Base-by-base conservation (phyloP, 2,329 filamentous ascomycete genomes). In the Erysiphe pisi region DNA sequence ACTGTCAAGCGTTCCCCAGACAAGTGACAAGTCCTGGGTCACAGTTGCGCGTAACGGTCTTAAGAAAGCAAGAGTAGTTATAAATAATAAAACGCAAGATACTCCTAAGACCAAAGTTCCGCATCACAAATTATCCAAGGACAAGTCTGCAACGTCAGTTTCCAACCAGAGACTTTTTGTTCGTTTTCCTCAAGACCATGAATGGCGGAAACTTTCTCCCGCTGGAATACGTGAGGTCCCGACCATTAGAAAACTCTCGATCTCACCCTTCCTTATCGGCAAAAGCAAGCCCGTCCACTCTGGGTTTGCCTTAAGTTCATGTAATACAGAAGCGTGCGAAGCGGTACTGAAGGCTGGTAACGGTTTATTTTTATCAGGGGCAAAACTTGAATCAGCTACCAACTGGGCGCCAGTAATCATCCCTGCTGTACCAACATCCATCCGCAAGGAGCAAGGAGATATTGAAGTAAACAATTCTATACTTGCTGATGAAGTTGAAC, bases 301-400 rank as follows among this genome's bases (percentile, higher is more conserved):
- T 6, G 58, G 58, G 4, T 65, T 65, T 65, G 58, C 58, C 28
- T 4, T 65, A 65, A 65, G 22, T 8, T 11, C 58, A 6, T 65
- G 58, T 65, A 65, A 8, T 25, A 65, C 22, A n/a, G 58, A 65
- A 31, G 58, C 58, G 9, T 11, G 58, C 22, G 58, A 65, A 65
- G 58, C 14, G 9, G 4, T 65, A n/a, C 22, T 65, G 12, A 65
- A 65, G 28, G 58, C 58, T 2, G 58, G 20, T 40, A 71, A 71
- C 43, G 65, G 65, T 2, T 16, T 71, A 22, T 71, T 71, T 45
- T 45, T 71, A 22, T 71, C 65, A n/a, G 36, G 65, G 8, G 65
- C 65, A 8, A 71, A 71, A 45, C 65, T 71, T 1, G 16, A 40
- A 71, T 22, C 36, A 1, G 28, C 65, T 18, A 45, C 28, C 16